Base-by-base conservation (phyloP, 2,329 filamentous ascomycete genomes). In the Thielaviopsis populi region DNA sequence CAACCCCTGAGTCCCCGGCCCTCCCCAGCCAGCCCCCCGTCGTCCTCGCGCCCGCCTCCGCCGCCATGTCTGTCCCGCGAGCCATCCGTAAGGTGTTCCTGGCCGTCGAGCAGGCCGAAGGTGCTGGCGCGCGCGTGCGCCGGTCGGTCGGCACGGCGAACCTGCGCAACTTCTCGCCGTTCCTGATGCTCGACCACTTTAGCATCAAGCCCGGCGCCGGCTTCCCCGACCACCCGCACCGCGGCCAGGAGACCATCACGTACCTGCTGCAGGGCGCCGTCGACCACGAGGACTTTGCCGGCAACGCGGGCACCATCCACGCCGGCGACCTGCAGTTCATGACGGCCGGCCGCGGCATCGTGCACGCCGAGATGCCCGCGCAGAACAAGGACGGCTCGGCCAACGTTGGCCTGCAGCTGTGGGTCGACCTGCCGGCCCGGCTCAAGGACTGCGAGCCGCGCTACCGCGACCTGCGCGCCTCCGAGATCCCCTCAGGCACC, bases 101-200 rank as follows among this genome's bases (percentile, higher is more conserved):
- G 54, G 92, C 92, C 66, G 75, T 87, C 66, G 90, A 96, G 74
- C 89, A 95, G 74, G 78, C 88, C 33, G 92, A 97, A 74, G 92
- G 92, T 53, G 89, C 86, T 0, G 92, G 94, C 64, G 92, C 92
- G 4, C 82, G 85, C 67, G 92, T 97, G 15, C 84, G 92, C 67
- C 85, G 92, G 65, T 91, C 88, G 50, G 88, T 97, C 68, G 92
- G 92, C 69, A 95, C 90, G 0, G 81, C 88, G 4, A 81, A 87
- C 68, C 80, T 97, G 24, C 84, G 86, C 71, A 90, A 95, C 78
- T 87, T 97, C 74, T 89, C 86, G 15, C 94, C 92, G 0, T 96
- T 97, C 76, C 80, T 96, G 54, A 96, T 97, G 91, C 87, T 96
- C 58, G 92, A 97, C 72, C 89, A 96, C 77, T 96, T 96, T 77